A percentile compares a stretch with the other conserved stretches of the same genome.
These are phyloP conservation scores for Leccinum subfulvum DNA, from an alignment of 1,284 basidiomycete species.

Conservation along the genomic window DNA sequence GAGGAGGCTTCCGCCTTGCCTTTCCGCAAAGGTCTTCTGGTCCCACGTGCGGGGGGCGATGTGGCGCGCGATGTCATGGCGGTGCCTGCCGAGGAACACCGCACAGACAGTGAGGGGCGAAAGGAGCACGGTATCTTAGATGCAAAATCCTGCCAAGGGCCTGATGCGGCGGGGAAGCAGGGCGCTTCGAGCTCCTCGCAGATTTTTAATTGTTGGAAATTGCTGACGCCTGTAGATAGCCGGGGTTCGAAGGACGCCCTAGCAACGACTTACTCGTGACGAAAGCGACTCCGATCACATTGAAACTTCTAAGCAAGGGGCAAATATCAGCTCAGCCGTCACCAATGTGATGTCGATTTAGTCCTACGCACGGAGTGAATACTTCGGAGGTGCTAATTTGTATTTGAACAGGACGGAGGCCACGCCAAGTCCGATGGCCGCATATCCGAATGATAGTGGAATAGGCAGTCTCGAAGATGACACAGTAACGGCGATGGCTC, in stretches of 20 bases:
- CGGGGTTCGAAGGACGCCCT: too few relatives aligned
- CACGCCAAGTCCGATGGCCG: neutral
- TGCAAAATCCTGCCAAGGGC: too few relatives aligned
- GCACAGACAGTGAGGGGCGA: too few relatives aligned
- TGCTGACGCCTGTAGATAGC: neutral
- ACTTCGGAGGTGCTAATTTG: conserved; percentile 2
- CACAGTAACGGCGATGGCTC: neutral
- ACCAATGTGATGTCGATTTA: neutral
- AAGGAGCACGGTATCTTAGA: too few relatives aligned
- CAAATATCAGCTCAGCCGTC: neutral
- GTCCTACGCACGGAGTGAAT: conserved; percentile 8
- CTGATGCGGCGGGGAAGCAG: too few relatives aligned
- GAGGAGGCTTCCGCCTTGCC: neutral
- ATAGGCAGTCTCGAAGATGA: conserved; percentile 3
- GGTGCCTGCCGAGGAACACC: neutral
- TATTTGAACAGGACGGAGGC: conserved; percentile 6
- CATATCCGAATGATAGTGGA: conserved; percentile 3
- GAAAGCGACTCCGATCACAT: conserved; percentile 2
- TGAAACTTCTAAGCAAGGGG: neutral
- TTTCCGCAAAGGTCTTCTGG: neutral
- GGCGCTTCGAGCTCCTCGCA: too few relatives aligned
- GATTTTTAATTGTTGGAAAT: too few relatives aligned
- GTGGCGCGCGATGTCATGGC: neutral
- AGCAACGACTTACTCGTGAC: neutral
- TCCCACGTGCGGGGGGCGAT: neutral